Conservation (phyloP, 1,139 yeast species). For the Diutina sp. region DNA sequence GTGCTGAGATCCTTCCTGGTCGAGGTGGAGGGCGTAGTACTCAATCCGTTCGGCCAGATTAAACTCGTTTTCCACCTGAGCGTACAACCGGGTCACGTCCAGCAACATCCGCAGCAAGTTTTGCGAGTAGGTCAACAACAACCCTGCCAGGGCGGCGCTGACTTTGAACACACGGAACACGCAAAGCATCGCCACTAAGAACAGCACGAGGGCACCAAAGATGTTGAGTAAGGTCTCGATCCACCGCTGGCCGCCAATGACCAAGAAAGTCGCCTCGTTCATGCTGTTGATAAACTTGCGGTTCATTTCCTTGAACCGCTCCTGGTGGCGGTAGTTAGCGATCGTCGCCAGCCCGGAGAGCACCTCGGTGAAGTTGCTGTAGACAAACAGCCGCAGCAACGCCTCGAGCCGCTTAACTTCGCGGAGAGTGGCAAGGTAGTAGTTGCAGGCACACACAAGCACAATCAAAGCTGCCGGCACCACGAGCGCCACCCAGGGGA, state of each 20-base stretch:
- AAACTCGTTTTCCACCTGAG: slow-evolving; percentile 9
- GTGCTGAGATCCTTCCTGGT: slow-evolving; percentile 6
- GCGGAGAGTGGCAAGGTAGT: slow-evolving; percentile 56
- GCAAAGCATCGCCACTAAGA: slow-evolving; percentile 8
- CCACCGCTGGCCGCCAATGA: slow-evolving; percentile 72
- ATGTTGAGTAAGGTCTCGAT: slow-evolving; percentile 48
- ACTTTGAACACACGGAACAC: slow-evolving; percentile 8
- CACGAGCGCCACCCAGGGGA: slow-evolving; percentile 27
- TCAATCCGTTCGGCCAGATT: slow-evolving; percentile 9
- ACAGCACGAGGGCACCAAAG: slow-evolving; percentile 6
- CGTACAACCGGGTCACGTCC: slow-evolving; percentile 7
- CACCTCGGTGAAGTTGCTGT: slow-evolving; percentile 66
- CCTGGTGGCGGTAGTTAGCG: slow-evolving; percentile 41
- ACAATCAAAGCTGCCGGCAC: slow-evolving; percentile 25
- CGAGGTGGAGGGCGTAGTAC: slow-evolving; percentile 9
- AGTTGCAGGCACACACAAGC: slow-evolving; percentile 27
- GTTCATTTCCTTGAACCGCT: slow-evolving; percentile 40
- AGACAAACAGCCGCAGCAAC: slow-evolving; percentile 59
- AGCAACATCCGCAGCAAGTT: slow-evolving; percentile 8
- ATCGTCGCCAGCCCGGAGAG: slow-evolving; percentile 65
- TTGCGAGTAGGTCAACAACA: slow-evolving; percentile 8
- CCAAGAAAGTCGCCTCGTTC: slow-evolving; percentile 60
- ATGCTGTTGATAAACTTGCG: slow-evolving; percentile 40
- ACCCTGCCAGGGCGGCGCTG: slow-evolving; percentile 8
- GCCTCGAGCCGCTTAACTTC: slow-evolving; percentile 81